phyloP scores from a whole-genome alignment of 768 basidiomycete genomes.

The Pleurotus citrinopileatus region DNA sequence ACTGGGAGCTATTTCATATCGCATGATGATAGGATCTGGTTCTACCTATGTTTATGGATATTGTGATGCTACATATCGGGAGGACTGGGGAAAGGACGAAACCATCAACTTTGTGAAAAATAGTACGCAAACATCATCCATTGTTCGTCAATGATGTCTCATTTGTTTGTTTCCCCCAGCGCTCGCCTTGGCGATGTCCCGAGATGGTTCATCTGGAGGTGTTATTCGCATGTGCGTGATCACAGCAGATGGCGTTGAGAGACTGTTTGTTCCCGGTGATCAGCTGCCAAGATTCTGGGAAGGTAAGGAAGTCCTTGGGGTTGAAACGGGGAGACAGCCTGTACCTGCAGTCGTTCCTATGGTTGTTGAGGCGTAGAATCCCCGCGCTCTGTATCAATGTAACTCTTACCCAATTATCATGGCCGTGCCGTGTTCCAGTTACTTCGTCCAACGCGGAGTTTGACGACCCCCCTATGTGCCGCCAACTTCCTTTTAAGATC shows the following conservation, averaged over 20 bases:
- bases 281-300: constrained; percentile 90
- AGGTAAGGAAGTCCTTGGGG: constrained; percentile 68
- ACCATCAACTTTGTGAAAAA: constrained; percentile 95
- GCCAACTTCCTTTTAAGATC: neutral
- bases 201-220: constrained; percentile 97
- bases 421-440: too few species aligned
- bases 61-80: constrained; percentile 96
- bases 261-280: constrained; percentile 90
- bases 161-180: constrained; percentile 50
- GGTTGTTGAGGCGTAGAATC: constrained; percentile 41
- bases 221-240: constrained; percentile 98
- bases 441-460: too few species aligned
- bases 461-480: too few species aligned
- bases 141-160: constrained; percentile 7
- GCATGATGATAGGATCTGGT: constrained; percentile 65
- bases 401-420: neutral
- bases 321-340: constrained; percentile 26
- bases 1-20: constrained; percentile 1
- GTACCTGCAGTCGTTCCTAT: constrained; percentile 40
- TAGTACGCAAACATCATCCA: constrained; percentile 52
- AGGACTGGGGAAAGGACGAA: constrained; percentile 87
- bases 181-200: constrained; percentile 91
- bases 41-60: constrained; percentile 99
- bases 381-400: neutral
- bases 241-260: constrained; percentile 87